A percentile compares a stretch with the other conserved stretches of the same genome.
phyloP scores from a whole-genome alignment of 108 stramenopile genomes.

The Conticribra weissflogii region DNA sequence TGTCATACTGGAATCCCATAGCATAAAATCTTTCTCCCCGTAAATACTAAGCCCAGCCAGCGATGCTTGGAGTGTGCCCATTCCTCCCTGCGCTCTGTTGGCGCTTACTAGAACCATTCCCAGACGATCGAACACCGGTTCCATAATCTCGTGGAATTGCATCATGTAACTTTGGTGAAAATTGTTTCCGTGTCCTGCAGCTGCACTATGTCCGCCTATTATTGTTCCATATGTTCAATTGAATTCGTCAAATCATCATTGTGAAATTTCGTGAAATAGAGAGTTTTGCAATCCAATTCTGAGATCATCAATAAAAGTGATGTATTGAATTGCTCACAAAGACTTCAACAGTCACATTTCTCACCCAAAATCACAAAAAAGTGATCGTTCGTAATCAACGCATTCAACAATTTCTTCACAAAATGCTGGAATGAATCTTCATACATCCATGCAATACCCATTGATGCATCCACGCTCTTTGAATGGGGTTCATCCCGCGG shows the following conservation, averaged over 20 bases:
- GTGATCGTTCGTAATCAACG: conserved; percentile 60
- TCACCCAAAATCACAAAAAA: conserved; percentile 56
- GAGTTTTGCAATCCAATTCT: no score
- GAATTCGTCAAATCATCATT: no score
- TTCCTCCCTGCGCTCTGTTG: conserved; percentile 56
- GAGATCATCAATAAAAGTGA: no score
- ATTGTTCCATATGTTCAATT: no score
- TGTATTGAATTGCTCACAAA: no score
- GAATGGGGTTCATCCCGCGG: background rate
- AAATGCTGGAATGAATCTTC: conserved; percentile 40
- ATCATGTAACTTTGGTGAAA: conserved; percentile 53
- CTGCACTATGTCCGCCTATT: conserved; percentile 42
- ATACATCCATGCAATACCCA: conserved; percentile 30
- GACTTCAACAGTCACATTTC: no score
- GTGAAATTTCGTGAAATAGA: no score
- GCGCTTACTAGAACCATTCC: conserved; percentile 55
- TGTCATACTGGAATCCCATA: conserved; percentile 57
- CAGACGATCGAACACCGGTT: conserved; percentile 57
- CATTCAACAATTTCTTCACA: conserved; percentile 56
- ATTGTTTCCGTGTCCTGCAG: conserved; percentile 44
- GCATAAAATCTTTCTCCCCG: conserved; percentile 47
- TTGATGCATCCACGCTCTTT: conserved; percentile 5
- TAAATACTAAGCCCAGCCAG: conserved; percentile 40
- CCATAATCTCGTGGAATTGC: conserved; percentile 63
- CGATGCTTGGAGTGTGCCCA: conserved; percentile 44